Conservation (phyloP, 1,139 yeast species). For the Taiozyma onychis region DNA sequence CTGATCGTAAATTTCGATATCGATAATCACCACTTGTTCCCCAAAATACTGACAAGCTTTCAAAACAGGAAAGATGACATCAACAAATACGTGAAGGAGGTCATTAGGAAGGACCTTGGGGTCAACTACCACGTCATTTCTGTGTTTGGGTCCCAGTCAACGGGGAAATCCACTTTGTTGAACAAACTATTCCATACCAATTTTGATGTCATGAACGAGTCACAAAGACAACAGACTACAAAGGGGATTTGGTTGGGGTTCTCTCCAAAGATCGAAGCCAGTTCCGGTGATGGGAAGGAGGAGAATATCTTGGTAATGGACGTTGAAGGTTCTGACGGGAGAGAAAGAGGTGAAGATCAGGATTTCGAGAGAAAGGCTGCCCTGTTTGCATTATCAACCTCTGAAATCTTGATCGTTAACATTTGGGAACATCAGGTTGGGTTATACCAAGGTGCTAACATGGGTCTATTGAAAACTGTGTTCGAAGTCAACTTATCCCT, state of each 20-base stretch:
- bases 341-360: constrained; percentile 97
- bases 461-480: constrained; percentile 92
- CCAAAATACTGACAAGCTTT: not conserved
- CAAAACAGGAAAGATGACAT: constrained; percentile 8
- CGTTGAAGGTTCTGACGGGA: constrained; percentile 97
- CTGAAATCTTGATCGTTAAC: constrained; percentile 85
- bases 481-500: constrained; percentile 89
- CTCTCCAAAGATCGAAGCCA: constrained; percentile 39
- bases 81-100: constrained; percentile 29
- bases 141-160: constrained; percentile 94
- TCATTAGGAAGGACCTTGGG: constrained; percentile 42
- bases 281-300: constrained; percentile 6
- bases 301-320: constrained; percentile 74
- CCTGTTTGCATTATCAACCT: constrained; percentile 85
- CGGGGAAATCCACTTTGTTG: constrained; percentile 90
- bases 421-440: constrained; percentile 98
- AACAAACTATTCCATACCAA: constrained; percentile 80
- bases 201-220: constrained; percentile 92
- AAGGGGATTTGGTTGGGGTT: constrained; percentile 93
- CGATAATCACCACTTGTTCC: not conserved
- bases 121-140: constrained; percentile 84
- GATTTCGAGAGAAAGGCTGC: constrained; percentile 97
- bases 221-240: constrained; percentile 77
- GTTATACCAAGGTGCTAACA: constrained; percentile 93
- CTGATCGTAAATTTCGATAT: not conserved